Percentiles rank a stretch among this genome's conserved stretches.
Conservation (phyloP, 116 monocot genomes). For the Dioscorea cayenensis region DNA sequence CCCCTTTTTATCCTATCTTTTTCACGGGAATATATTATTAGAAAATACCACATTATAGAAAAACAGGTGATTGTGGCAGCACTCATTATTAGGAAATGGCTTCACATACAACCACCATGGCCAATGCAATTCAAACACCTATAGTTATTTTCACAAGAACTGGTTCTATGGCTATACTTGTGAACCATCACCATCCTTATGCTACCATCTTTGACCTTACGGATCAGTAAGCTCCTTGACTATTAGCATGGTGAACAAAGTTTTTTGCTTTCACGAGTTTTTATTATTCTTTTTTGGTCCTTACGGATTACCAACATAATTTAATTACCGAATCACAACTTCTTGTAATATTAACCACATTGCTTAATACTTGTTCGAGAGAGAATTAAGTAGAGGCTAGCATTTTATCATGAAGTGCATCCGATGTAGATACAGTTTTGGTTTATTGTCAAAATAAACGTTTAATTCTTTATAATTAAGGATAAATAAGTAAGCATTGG, state of each 20-base stretch:
- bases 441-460: too few relatives aligned
- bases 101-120: constrained; percentile 75
- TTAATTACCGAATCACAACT: too few relatives aligned
- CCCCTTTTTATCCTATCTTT: background rate
- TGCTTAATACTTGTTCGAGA: constrained; percentile 35
- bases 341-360: too few relatives aligned
- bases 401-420: constrained; percentile 79
- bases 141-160: constrained; percentile 96
- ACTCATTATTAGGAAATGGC: constrained; percentile 45
- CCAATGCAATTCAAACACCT: constrained; percentile 53
- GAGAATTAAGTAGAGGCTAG: constrained; percentile 73
- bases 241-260: background rate
- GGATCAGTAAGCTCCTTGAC: constrained; percentile 52
- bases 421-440: constrained; percentile 60
- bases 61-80: constrained; percentile 93
- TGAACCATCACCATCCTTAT: constrained; percentile 82
- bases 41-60: constrained; percentile 62
- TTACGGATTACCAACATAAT: too few relatives aligned
- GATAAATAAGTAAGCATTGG: too few relatives aligned
- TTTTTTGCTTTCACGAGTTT: too few relatives aligned
- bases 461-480: too few relatives aligned
- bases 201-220: constrained; percentile 82
- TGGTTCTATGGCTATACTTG: constrained; percentile 86
- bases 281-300: too few relatives aligned
- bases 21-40: constrained; percentile 67